These are phyloP conservation scores for Fomitopsis pinicola DNA, from an alignment of 1,284 basidiomycete genomes.

Conservation along the genomic window DNA sequence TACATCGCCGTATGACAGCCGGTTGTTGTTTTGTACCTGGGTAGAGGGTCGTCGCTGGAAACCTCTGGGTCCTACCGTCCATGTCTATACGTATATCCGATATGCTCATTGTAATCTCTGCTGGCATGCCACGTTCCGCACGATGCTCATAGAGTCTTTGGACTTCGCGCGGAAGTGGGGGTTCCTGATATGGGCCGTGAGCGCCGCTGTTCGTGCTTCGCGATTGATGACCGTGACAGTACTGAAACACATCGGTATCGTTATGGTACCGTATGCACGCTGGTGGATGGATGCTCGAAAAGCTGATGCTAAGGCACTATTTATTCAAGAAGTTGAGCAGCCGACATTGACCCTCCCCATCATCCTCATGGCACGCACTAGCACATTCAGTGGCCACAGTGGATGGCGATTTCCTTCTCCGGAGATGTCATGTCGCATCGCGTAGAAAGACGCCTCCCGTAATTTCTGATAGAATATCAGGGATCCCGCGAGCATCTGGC, in stretches of 20 bases:
- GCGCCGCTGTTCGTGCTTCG: too few relatives aligned
- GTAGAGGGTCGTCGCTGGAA: not conserved
- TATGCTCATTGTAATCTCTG: slow-evolving; percentile 4
- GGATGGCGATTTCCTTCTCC: not conserved
- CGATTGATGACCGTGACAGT: too few relatives aligned
- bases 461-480: not conserved
- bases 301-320: too few relatives aligned
- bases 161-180: not conserved
- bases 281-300: too few relatives aligned
- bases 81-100: slow-evolving; percentile 1
- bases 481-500: not conserved
- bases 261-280: too few relatives aligned
- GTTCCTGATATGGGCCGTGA: not conserved
- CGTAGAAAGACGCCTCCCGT: not conserved
- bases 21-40: slow-evolving; percentile 4
- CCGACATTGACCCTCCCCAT: not conserved
- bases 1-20: slow-evolving; percentile 66
- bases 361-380: not conserved
- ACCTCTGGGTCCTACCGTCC: not conserved
- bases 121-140: not conserved
- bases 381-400: not conserved
- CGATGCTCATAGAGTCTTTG: not conserved
- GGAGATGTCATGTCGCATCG: not conserved
- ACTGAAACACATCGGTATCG: too few relatives aligned
- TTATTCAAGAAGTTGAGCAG: not conserved